Percentiles rank a stretch among this genome's conserved stretches.
Evolutionary conservation across 768 basidiomycete genomes (phyloP).

Genomic region (Rossbeevera mucosa): DNA sequence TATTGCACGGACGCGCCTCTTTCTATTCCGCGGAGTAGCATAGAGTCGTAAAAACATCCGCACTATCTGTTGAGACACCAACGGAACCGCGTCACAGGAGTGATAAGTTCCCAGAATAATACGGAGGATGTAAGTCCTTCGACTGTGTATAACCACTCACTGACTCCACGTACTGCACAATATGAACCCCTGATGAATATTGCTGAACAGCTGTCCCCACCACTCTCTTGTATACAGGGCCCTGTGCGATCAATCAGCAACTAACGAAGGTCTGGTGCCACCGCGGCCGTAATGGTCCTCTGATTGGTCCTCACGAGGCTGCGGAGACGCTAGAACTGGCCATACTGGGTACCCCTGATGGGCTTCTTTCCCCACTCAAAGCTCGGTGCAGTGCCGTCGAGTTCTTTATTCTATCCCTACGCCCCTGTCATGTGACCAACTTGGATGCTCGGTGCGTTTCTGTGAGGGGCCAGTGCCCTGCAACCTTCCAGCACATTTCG

Average conservation of each 20-base stretch:
- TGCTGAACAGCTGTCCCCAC: background rate
- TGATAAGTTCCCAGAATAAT: conserved; percentile 1
- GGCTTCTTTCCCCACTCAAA: conserved; percentile 6
- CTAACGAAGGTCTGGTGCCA: conserved; percentile 2
- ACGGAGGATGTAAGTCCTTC: conserved; percentile 8
- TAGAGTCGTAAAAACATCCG: background rate
- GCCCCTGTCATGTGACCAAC: background rate
- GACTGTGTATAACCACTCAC: background rate
- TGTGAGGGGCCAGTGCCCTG: background rate
- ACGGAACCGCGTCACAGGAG: conserved; percentile 4
- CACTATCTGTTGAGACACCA: background rate
- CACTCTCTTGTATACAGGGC: background rate
- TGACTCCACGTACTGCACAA: background rate
- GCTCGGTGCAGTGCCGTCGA: conserved; percentile 15
- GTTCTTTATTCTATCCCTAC: conserved; percentile 1
- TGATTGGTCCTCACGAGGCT: conserved; percentile 4
- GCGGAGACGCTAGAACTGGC: conserved; percentile 3
- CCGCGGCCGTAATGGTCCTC: conserved; percentile 14
- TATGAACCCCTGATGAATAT: background rate
- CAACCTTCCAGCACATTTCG: background rate
- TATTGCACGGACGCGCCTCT: background rate
- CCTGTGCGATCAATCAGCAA: conserved; percentile 12
- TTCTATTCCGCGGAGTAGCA: background rate
- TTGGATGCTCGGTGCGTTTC: background rate
- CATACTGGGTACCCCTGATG: background rate